Evolutionary conservation across 495 filamentous ascomycete genomes (phyloP), one percentile per base, ranked within the genome.

Genomic region (Lineolata rhizophorae): DNA sequence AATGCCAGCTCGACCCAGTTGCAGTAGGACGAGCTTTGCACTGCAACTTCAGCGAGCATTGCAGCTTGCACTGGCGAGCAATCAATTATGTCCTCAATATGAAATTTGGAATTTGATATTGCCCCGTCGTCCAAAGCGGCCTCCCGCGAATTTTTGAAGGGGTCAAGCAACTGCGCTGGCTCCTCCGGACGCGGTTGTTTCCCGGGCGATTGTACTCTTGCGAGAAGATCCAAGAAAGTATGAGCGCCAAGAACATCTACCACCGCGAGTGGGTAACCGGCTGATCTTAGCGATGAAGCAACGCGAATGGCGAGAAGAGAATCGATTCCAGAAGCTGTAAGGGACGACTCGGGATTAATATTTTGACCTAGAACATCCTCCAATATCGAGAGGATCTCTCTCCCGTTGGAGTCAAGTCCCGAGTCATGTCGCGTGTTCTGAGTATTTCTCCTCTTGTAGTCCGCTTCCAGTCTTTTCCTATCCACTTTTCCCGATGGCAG

Each of bases 401-500:
- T n/a, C n/a, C n/a, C n/a, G n/a, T n/a, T n/a, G n/a, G n/a, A n/a
- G n/a, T n/a, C n/a, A n/a, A n/a, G n/a, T n/a, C n/a, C n/a, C n/a
- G n/a, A n/a, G n/a, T n/a, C n/a, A n/a, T n/a, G n/a, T n/a, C n/a
- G n/a, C n/a, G n/a, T n/a, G n/a, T n/a, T n/a, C n/a, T n/a, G n/a
- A n/a, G n/a, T n/a, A n/a, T n/a, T n/a, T 6, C 22, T 25, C 6
- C 22, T 25, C 6, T 6, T 25, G 22, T 74, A 83, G 6, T 70
- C 54, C 3, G 52, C 47, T 24, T 70, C 57, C n/a, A 90, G 44
- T 2, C 47, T 44, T 38, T 69, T 75, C 30, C 68, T 63, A 41
- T 91, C 72, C 3, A 77, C 55, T 37, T 91, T 91, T 2, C 80
- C 80, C 0, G 76, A 82, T n/a, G 76, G 50, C 10, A 84, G 52